Evolutionary conservation across 805 yeast species (phyloP), one percentile per base, ranked within the genome.

Genomic region (Wickerhamiella galacta): DNA sequence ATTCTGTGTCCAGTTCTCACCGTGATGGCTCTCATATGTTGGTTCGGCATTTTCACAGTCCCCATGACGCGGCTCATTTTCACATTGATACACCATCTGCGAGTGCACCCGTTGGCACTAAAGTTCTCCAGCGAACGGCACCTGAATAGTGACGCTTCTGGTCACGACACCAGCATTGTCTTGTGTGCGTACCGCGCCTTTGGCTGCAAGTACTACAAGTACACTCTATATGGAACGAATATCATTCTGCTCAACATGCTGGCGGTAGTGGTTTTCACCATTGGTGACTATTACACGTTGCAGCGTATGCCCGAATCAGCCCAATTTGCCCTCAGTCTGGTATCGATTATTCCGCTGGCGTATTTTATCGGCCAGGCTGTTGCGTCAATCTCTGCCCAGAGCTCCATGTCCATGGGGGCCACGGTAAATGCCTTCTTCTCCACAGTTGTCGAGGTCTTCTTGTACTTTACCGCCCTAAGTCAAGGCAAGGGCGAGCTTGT

Each of bases 341-440:
- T 78, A 31, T 79, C 95, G 1, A 81, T 90, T 37, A 69, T 90
- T 23, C 98, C 98, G 5, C 61, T 90, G 43, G 96, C 98, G 0
- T 87, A 90, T 51, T 90, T 83, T 56, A 85, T 90, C 45, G 98
- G 98, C 3, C 96, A 87, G 55, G 96, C 96, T 4, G 98, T 90
- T n/a, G 98, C 98, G 0, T 85, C 96, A 2, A 90, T 90, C 38
- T 79, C 94, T 5, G 96, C 98, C 0, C 98, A 90, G 58, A 81
- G 95, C 1, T 85, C 95, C 0, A 90, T 90, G 98, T 95, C 96
- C 19, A 73, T 90, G 38, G 96, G 96, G 60, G 98, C 98, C 1
- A 95, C 85, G 0, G 83, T 90, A 46, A 90, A 90, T 53, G 98
- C 98, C 1, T 87, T 90, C 48, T 90, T 90, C 63, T 85, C 96